Evolutionary conservation across 345 rosid species (phyloP).

Genomic region (Alliaria petiolata): DNA sequence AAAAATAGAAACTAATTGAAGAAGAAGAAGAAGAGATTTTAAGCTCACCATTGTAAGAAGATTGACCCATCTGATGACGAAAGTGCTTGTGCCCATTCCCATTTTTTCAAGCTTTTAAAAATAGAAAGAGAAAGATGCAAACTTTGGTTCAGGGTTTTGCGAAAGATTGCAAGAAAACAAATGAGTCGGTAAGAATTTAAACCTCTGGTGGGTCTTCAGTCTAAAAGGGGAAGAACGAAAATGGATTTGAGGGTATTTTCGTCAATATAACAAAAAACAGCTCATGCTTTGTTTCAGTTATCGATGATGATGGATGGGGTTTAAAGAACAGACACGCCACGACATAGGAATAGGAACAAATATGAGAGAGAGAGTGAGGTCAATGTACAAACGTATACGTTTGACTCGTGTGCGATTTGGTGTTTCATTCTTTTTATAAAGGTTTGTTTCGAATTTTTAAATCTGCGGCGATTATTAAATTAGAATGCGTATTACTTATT

Average conservation of each 20-base stretch:
- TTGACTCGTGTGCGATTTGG: conserved; percentile 30
- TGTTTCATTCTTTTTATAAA: no score
- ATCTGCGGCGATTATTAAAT: no score
- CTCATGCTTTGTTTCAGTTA: conserved; percentile 24
- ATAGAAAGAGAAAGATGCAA: not conserved
- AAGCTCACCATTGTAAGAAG: conserved; percentile 77
- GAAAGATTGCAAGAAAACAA: conserved; percentile 12
- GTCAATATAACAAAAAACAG: conserved; percentile 27
- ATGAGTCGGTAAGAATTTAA: conserved; percentile 15
- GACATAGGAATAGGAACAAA: conserved; percentile 19
- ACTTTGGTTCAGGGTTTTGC: conserved; percentile 7
- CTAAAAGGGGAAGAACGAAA: conserved; percentile 1
- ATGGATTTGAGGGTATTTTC: conserved; percentile 26
- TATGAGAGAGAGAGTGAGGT: conserved; percentile 2
- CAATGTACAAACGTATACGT: conserved; percentile 34
- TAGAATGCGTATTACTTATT: no score
- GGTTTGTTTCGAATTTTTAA: no score
- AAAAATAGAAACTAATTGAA: conserved; percentile 14
- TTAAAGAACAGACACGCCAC: conserved; percentile 33
- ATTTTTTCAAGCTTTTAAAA: conserved; percentile 34
- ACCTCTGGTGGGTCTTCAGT: conserved; percentile 14
- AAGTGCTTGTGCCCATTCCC: conserved; percentile 87
- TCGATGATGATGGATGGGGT: conserved; percentile 17
- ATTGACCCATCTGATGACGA: conserved; percentile 90
- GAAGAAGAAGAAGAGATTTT: not conserved